Percentiles rank a stretch among this genome's conserved stretches.
These are phyloP conservation scores for Candida jianshihensis DNA, from an alignment of 805 yeast genomes.

Conservation along the genomic window DNA sequence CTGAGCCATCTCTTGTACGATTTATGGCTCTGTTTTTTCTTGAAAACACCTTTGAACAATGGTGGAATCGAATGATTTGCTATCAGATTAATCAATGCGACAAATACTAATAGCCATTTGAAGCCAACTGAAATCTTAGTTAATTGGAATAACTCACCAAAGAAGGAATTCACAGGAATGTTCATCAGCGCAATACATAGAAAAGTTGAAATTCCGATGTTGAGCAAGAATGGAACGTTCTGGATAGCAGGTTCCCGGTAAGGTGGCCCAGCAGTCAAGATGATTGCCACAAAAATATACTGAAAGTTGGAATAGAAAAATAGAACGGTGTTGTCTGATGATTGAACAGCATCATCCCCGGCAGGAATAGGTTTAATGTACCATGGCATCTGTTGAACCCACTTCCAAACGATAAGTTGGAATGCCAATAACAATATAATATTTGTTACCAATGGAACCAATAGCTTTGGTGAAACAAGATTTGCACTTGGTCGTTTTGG, in stretches of 20 bases:
- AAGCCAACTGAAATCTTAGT: conserved; percentile 49
- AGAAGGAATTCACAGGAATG: conserved; percentile 40
- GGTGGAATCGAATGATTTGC: conserved; percentile 28
- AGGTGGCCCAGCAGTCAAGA: conserved; percentile 91
- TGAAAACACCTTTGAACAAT: conserved; percentile 24
- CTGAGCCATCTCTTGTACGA: conserved; percentile 27
- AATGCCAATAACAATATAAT: conserved; percentile 56
- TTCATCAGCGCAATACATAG: conserved; percentile 50
- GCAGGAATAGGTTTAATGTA: conserved; percentile 77
- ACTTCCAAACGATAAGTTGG: conserved; percentile 64
- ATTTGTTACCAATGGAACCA: conserved; percentile 76
- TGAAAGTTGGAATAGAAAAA: conserved; percentile 82
- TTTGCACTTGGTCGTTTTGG: conserved; percentile 89
- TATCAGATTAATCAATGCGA: conserved; percentile 43
- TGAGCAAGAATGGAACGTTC: conserved; percentile 65
- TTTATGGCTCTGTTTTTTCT: conserved; percentile 31
- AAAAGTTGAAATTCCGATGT: conserved; percentile 43
- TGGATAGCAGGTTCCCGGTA: conserved; percentile 69
- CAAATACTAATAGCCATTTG: conserved; percentile 41
- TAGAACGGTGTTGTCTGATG: conserved; percentile 84
- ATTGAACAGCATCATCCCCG: conserved; percentile 71
- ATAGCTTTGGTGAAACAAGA: conserved; percentile 79
- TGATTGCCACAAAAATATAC: conserved; percentile 75
- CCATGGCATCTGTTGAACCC: conserved; percentile 60
- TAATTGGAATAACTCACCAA: conserved; percentile 71